These are phyloP conservation scores for Aschersonia sp. DNA, from an alignment of 2,329 filamentous ascomycete species.

Conservation along the genomic window DNA sequence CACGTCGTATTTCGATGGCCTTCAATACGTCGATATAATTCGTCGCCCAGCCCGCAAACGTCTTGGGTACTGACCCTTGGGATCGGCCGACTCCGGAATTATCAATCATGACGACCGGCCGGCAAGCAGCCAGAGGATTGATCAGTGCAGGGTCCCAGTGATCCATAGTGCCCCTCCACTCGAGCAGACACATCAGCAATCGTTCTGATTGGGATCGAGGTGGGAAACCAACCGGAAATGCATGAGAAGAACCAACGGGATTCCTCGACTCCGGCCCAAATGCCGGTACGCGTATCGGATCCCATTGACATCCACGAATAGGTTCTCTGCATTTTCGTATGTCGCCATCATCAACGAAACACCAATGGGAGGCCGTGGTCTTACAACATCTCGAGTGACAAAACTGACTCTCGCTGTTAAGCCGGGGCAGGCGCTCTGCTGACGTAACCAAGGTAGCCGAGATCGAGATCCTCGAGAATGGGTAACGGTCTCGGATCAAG, in stretches of 20 bases:
- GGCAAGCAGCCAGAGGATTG: slow-evolving; percentile 24
- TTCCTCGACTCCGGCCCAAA: slow-evolving; percentile 13
- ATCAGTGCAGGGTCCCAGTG: slow-evolving; percentile 28
- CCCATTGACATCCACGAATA: slow-evolving; percentile 14
- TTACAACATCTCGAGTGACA: too few species aligned
- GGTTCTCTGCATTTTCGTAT: slow-evolving; percentile 13
- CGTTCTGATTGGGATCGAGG: neutral
- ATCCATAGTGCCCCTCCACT: slow-evolving; percentile 20
- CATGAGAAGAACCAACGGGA: slow-evolving; percentile 17
- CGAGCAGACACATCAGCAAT: too few species aligned
- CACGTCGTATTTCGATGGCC: slow-evolving; percentile 20
- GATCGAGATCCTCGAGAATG: too few species aligned
- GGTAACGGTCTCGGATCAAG: too few species aligned
- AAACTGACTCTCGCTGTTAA: too few species aligned
- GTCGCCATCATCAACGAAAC: slow-evolving; percentile 11
- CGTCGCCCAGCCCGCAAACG: slow-evolving; percentile 14
- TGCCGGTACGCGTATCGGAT: slow-evolving; percentile 17
- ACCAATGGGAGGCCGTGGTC: too few species aligned
- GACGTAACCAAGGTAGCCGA: too few species aligned
- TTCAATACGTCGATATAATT: slow-evolving; percentile 20
- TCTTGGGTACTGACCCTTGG: slow-evolving; percentile 23
- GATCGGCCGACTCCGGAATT: slow-evolving; percentile 31
- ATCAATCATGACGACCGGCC: slow-evolving; percentile 31
- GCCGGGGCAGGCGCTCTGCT: too few species aligned
- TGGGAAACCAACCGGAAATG: slow-evolving; percentile 14